Evolutionary conservation across 805 yeast species (phyloP).

Genomic region (Candida corydali): DNA sequence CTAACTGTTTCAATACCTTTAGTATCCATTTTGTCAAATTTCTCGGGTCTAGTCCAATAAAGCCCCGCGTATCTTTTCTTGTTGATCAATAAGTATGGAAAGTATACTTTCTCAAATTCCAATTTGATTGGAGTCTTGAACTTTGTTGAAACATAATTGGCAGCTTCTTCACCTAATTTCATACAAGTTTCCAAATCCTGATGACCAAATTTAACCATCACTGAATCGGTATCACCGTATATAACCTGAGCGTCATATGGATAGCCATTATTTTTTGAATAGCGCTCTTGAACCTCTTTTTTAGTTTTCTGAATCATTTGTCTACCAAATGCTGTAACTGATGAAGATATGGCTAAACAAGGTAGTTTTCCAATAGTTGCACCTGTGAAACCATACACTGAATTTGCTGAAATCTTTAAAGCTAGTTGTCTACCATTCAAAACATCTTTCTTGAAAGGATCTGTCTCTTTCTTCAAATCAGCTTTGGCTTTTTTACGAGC

Average conservation of each 20-base stretch:
- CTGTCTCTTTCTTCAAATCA: conserved; percentile 87
- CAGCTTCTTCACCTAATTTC: conserved; percentile 93
- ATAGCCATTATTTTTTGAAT: conserved; percentile 77
- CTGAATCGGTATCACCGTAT: conserved; percentile 99
- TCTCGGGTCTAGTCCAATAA: conserved; percentile 91
- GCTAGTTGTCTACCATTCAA: conserved; percentile 97
- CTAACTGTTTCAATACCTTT: conserved; percentile 98
- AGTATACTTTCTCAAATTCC: conserved; percentile 95
- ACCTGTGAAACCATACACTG: conserved; percentile 98
- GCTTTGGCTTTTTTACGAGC: conserved; percentile 93
- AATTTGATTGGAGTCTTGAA: conserved; percentile 86
- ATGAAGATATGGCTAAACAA: conserved; percentile 92
- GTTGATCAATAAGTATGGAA: conserved; percentile 88
- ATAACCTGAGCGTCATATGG: conserved; percentile 85
- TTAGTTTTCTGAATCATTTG: conserved; percentile 94
- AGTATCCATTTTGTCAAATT: conserved; percentile 94
- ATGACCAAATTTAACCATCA: conserved; percentile 95
- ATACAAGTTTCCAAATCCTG: conserved; percentile 77
- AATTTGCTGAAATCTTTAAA: conserved; percentile 92
- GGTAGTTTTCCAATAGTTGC: conserved; percentile 98
- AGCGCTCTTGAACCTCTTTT: conserved; percentile 74
- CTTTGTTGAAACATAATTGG: conserved; percentile 72
- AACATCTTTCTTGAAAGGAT: conserved; percentile 90
- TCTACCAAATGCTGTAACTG: conserved; percentile 94
- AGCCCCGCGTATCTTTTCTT: conserved; percentile 97